A percentile compares a stretch with the other conserved stretches of the same genome.
phyloP scores from a whole-genome alignment of 2,329 filamentous ascomycete genomes.

The Zarea fungicola region DNA sequence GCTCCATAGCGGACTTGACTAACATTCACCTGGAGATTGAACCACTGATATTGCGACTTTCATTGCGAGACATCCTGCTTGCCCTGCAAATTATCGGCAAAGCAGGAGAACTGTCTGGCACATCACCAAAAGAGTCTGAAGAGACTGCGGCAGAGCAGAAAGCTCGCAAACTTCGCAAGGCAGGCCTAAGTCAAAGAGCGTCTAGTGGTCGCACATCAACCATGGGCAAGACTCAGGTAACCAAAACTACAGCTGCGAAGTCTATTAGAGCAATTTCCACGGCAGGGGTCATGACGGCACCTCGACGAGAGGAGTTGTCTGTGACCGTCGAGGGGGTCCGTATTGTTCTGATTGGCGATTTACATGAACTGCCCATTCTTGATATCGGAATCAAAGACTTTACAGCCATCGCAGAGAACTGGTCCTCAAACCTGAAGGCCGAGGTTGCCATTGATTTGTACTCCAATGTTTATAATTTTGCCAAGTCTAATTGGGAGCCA shows the following conservation, averaged over 20 bases:
- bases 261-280: conserved; percentile 18
- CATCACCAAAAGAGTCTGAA: conserved; percentile 43
- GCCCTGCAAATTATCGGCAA: conserved; percentile 89
- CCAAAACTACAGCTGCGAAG: conserved; percentile 30
- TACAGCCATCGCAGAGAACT: conserved; percentile 77
- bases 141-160: conserved; percentile 46
- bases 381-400: conserved; percentile 93
- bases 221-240: conserved; percentile 37
- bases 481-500: conserved; percentile 97
- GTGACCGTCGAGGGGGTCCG: conserved; percentile 82
- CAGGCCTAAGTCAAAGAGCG: conserved; percentile 49
- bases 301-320: conserved; percentile 68
- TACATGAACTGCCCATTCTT: conserved; percentile 91
- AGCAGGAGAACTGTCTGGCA: conserved; percentile 78
- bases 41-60: conserved; percentile 83
- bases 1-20: conserved; percentile 55
- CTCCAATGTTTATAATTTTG: conserved; percentile 97
- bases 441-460: conserved; percentile 91
- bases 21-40: conserved; percentile 86
- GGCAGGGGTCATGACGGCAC: conserved; percentile 17
- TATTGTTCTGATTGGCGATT: conserved; percentile 88
- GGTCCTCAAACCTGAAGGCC: conserved; percentile 81
- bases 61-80: conserved; percentile 88
- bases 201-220: conserved; percentile 55
- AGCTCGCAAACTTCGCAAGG: conserved; percentile 46